These are phyloP conservation scores for Fusarium heterosporum DNA, from an alignment of 2,329 filamentous ascomycete species.

Conservation along the genomic window DNA sequence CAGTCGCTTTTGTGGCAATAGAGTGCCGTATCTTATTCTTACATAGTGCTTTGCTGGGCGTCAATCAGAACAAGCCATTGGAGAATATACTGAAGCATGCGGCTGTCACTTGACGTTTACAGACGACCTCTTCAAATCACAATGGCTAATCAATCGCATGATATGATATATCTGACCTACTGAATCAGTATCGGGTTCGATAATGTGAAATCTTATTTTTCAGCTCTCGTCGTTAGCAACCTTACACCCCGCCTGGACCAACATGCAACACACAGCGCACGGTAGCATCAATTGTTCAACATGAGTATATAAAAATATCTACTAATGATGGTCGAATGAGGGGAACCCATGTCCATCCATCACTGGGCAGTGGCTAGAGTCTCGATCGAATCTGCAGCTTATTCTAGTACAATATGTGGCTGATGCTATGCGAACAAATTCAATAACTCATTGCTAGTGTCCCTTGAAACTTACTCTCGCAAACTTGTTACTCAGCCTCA, in stretches of 20 bases:
- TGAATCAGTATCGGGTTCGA: background rate
- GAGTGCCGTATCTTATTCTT: background rate
- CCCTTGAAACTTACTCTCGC: slow-evolving; percentile 6
- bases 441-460: slow-evolving; percentile 28
- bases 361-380: slow-evolving; percentile 18
- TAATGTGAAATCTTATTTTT: slow-evolving; percentile 1
- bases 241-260: background rate
- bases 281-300: background rate
- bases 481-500: slow-evolving; percentile 4
- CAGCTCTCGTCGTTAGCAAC: slow-evolving; percentile 7
- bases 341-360: slow-evolving; percentile 24
- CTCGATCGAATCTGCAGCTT: slow-evolving; percentile 18
- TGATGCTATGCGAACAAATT: slow-evolving; percentile 11
- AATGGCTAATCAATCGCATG: background rate
- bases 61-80: background rate
- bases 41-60: background rate
- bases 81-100: slow-evolving; percentile 1
- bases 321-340: slow-evolving; percentile 23
- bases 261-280: slow-evolving; percentile 11
- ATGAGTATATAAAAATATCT: background rate
- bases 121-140: background rate
- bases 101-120: slow-evolving; percentile 15
- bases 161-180: background rate
- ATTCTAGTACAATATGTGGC: too few species aligned
- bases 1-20: slow-evolving; percentile 3